Base-by-base conservation (phyloP, 768 basidiomycete genomes). In the Tricholoma bakamatsutake region DNA sequence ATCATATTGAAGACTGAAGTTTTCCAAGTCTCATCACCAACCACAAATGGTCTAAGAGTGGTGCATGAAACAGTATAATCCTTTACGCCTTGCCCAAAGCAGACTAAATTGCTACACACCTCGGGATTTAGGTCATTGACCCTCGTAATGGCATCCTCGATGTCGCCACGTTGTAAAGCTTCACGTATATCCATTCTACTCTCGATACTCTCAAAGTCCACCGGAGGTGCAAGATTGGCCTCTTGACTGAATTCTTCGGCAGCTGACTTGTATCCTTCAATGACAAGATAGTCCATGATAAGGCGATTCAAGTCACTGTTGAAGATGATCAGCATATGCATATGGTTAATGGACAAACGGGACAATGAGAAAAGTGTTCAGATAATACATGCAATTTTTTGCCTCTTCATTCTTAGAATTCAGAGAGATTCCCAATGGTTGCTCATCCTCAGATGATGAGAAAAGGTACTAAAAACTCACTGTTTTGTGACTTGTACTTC, bases 361-460 rank as follows among this genome's bases (percentile, higher is more conserved):
- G 45, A 58, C 11, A 55, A 60, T 56, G 54, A 71, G 64, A 69
- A 65, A 69, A 65, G 67, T 59, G 40, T 62, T 92, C 90, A 91
- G 93, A 87, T 89, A 90, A 88, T 88, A 86, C 84, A 90, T 90
- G 84, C 85, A 85, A 82, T 76, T 67, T 43, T 78, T 80, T 73
- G 63, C 78, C 46, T 88, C 85, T 77, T 87, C 88, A 84, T 76
- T 42, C 3, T 42, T 68, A 71, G 65, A 59, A 71, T 92, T 79
- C 93, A 87, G 96, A 94, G 96, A 98, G 96, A 98, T 98, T 99
- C 96, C 96, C 95, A 98, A 79, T 87, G 76, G 70, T 80, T 73
- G 75, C 69, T 89, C 87, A 88, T 88, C 87, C 69, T 74, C 69
- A 64, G 68, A 50, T 18, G 53, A 50, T 43, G 50, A 58, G 57